Evolutionary conservation across 345 rosid species (phyloP).

Genomic region (Syzygium jambos): DNA sequence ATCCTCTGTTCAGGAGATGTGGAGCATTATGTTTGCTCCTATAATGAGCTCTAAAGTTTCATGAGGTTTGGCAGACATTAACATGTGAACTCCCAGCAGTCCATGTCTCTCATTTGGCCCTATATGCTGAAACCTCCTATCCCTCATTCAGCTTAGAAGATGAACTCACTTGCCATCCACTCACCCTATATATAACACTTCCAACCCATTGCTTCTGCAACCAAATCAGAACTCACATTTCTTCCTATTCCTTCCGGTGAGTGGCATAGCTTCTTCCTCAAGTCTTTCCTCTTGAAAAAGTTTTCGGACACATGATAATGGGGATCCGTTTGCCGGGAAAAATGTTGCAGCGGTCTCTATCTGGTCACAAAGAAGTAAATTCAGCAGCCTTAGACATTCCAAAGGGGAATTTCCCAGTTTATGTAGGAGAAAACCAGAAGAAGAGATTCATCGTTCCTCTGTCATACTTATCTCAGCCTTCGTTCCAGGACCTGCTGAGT

Average conservation of each 20-base stretch:
- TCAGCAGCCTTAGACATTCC: conserved; percentile 2
- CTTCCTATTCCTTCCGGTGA: not conserved
- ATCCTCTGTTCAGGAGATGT: not conserved
- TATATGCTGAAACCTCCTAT: not conserved
- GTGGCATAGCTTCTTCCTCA: not conserved
- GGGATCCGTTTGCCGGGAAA: not conserved
- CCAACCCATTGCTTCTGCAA: not conserved
- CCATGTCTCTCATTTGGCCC: not conserved
- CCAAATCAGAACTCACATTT: not conserved
- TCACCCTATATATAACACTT: not conserved
- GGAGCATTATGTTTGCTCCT: not conserved
- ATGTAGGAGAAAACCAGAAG: conserved; percentile 24
- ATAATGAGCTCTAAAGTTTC: not conserved
- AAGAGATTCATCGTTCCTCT: conserved; percentile 25
- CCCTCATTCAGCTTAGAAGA: not conserved
- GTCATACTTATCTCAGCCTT: conserved; percentile 18
- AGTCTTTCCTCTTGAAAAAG: not conserved
- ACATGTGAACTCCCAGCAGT: not conserved
- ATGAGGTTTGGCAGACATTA: not conserved
- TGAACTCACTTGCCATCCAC: not conserved
- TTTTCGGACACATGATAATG: not conserved
- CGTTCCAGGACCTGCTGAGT: conserved; percentile 20
- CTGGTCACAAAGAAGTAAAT: not conserved
- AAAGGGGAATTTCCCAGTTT: conserved; percentile 24
- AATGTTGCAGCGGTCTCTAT: not conserved